Evolutionary conservation across 768 basidiomycete genomes (phyloP), one percentile per base, ranked within the genome.

Genomic region (Sarcomyxa edulis): DNA sequence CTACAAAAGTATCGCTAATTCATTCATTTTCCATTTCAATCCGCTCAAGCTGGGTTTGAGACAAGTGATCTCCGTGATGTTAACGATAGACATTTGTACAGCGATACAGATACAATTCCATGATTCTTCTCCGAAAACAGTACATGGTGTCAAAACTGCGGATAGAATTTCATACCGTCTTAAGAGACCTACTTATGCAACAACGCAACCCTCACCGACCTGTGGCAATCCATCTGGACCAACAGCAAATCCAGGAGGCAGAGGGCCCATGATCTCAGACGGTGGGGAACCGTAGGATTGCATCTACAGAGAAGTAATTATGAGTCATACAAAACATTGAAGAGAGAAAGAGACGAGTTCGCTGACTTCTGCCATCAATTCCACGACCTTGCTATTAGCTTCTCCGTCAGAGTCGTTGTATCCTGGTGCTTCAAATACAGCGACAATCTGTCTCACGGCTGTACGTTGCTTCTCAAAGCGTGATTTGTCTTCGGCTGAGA

Each of bases 211-310:
- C 29, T 56, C 59, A 19, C 39, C 35, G n/a, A 38, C 16, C 11
- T 37, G 40, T 15, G 51, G 50, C 7, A 46, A n/a, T 5, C 79
- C 80, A 35, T 84, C 80, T 2, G 65, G 32, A 0, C 74, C 77
- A 18, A 81, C 45, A 6, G 61, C 66, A 20, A 77, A 59, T n/a
- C 84, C 86, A 2, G 84, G 73, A 0, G 90, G 90, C 33, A 92
- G 65, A 0, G 79, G 74, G 1, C 88, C 90, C 84, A 92, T 90
- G 35, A 92, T 72, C 49, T 88, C 86, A 14, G 74, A 52, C 2
- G 90, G 90, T 0, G 88, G 90, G 3, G 82, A 73, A 5, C 90
- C 89, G 39, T 78, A 70, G 3, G 67, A 64, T 69, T 93, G 89
- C 72, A 93, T 80, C 85, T 89, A 45, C n/a, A 22, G 9, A 27